Conservation (phyloP, 306 rosid species). For the Medicago lupulina region DNA sequence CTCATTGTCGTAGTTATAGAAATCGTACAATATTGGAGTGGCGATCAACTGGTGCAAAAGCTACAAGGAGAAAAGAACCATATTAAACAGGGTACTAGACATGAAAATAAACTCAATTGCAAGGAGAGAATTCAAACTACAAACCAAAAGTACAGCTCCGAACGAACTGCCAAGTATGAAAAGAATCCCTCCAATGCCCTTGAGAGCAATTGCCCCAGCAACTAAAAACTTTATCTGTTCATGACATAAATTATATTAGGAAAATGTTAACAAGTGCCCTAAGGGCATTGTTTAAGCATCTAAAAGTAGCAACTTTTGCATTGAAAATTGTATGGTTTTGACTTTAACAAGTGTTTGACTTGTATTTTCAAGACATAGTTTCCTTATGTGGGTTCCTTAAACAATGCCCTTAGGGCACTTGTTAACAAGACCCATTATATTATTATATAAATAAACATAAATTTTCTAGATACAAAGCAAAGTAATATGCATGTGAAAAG, state of each 20-base stretch:
- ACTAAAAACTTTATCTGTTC: slow-evolving; percentile 52
- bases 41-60: slow-evolving; percentile 60
- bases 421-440: no score
- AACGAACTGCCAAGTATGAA: slow-evolving; percentile 58
- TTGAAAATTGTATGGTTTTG: no score
- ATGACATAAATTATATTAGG: slow-evolving; percentile 36
- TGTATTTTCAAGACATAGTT: no score
- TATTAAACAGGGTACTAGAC: slow-evolving; percentile 8
- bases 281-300: no score
- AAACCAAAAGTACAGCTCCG: slow-evolving; percentile 67
- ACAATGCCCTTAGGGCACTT: no score
- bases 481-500: slow-evolving; percentile 19
- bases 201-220: slow-evolving; percentile 56
- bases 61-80: slow-evolving; percentile 43
- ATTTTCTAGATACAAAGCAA: slow-evolving; percentile 2
- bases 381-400: no score
- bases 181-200: slow-evolving; percentile 62
- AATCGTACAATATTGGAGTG: slow-evolving; percentile 59
- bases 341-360: no score
- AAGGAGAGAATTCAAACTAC: slow-evolving; percentile 33
- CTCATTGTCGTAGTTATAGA: slow-evolving; percentile 59
- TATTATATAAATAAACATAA: slow-evolving; percentile 25
- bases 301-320: no score
- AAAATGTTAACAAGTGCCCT: no score
- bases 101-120: slow-evolving; percentile 24